phyloP scores from a whole-genome alignment of 2,329 filamentous ascomycete species.

The Pseudohalonectria lignicola region DNA sequence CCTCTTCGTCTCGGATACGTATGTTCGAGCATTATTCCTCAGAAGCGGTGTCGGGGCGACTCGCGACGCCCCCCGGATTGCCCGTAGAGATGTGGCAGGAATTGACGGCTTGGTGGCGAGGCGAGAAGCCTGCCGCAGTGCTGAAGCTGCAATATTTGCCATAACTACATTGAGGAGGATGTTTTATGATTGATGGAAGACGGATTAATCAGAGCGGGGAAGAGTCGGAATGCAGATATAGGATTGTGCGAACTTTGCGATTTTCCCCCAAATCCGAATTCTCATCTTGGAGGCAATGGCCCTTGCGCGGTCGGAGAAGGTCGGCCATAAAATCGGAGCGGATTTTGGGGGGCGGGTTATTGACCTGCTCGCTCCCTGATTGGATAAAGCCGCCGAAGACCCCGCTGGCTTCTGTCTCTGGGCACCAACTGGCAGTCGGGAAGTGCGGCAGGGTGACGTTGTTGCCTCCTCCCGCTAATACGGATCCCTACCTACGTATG shows the following conservation, averaged over 20 bases:
- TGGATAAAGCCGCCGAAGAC: not conserved
- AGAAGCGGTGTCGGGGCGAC: conserved; percentile 10
- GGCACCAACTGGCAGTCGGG: too few relatives aligned
- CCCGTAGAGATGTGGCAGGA: conserved; percentile 20
- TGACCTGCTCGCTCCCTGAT: not conserved
- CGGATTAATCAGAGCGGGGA: not conserved
- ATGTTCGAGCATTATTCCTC: conserved; percentile 39
- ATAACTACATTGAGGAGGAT: conserved; percentile 23
- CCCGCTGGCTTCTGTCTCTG: too few relatives aligned
- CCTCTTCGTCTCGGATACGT: conserved; percentile 76
- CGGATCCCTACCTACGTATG: too few relatives aligned
- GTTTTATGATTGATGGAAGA: not conserved
- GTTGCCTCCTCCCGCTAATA: not conserved
- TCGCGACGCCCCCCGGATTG: conserved; percentile 19
- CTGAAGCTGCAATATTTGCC: conserved; percentile 55
- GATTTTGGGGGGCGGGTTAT: too few relatives aligned
- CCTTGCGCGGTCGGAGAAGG: not conserved
- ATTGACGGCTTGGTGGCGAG: conserved; percentile 32
- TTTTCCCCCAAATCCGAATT: not conserved
- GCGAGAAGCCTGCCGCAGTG: conserved; percentile 65
- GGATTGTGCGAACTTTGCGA: too few relatives aligned
- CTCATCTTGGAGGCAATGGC: too few relatives aligned
- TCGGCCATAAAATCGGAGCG: conserved; percentile 1
- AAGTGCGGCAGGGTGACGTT: conserved; percentile 2
- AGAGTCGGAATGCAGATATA: not conserved